These are phyloP conservation scores for Brettanomyces naardenensis DNA, from an alignment of 805 yeast species.

Conservation along the genomic window DNA sequence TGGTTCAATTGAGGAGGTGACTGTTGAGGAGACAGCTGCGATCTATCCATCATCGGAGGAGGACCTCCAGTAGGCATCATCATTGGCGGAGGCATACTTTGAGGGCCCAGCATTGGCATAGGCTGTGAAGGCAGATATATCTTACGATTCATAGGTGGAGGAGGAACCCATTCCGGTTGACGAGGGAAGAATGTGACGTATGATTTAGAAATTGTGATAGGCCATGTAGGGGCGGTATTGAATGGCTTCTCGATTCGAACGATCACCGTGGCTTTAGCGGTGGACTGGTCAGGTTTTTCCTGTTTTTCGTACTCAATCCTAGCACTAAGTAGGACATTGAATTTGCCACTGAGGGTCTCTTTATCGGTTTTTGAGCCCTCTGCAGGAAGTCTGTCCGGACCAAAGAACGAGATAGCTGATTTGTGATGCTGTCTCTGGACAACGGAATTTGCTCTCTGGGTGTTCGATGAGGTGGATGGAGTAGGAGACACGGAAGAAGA, in stretches of 20 bases:
- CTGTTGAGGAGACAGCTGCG: constrained; percentile 12
- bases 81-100: constrained; percentile 7
- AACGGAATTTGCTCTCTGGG: background rate
- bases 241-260: constrained; percentile 54
- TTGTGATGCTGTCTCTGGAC: constrained; percentile 10
- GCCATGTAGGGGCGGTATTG: constrained; percentile 75
- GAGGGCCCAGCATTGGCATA: constrained; percentile 15
- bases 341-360: constrained; percentile 33
- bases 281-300: constrained; percentile 15
- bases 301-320: constrained; percentile 24
- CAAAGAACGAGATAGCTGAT: constrained; percentile 29
- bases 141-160: constrained; percentile 10
- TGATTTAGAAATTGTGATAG: constrained; percentile 39
- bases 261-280: constrained; percentile 19
- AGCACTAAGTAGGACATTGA: constrained; percentile 46
- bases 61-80: constrained; percentile 8
- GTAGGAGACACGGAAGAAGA: background rate
- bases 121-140: constrained; percentile 7
- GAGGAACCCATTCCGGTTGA: constrained; percentile 22
- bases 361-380: constrained; percentile 8
- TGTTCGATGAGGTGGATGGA: background rate
- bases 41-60: constrained; percentile 13
- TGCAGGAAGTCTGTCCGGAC: constrained; percentile 18
- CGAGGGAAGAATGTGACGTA: constrained; percentile 45
- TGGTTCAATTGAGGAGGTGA: constrained; percentile 5